Evolutionary conservation across 2,329 filamentous ascomycete species (phyloP), one percentile per base, ranked within the genome.

Genomic region (Beauveria varroae): DNA sequence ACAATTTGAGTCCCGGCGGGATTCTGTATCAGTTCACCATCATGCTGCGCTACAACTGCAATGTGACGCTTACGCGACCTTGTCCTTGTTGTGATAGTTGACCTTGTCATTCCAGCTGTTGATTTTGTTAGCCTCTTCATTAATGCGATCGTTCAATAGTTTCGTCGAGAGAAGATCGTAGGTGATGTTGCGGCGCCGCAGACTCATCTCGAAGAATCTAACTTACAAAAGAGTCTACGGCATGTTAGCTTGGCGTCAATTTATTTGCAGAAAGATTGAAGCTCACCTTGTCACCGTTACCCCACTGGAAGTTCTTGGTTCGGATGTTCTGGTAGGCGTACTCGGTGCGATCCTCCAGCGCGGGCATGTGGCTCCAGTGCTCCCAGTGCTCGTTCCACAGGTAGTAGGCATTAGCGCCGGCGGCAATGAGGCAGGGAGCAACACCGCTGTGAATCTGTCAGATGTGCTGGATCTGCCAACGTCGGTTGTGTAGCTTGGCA

Each of bases 311-410:
- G 86, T 96, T 97, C 88, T 95, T 97, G 76, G 86, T 85, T 75
- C 95, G 90, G 77, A 99, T 90, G 84, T 99, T 99, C 86, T 96
- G 91, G 86, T 96, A 99, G 63, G 92, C 81, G 79, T 98, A 99
- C 82, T 98, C 91, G 71, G 84, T 79, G 73, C 90, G 89, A 81
- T 99, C 95, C 82, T 96, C 91, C 68, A 93, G 82, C 67, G 95
- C 90, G 64, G 89, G 86, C 76, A 90, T 79, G 80, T 98, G 93
- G 58, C 77, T 79, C 86, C 89, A 91, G 84, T 99, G 95, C 79
- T 96, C 90, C 93, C 93, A 98, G 79, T 99, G 95, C 81, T 96
- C 91, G 71, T 85, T 87, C 91, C 92, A 99, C 65, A 96, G 86
- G 73, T 87, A 86, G 76, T 89, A 96, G 70, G 93, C 93, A 76